Conservation (phyloP, 768 basidiomycete species). For the Sporobolomyces phaffii region DNA sequence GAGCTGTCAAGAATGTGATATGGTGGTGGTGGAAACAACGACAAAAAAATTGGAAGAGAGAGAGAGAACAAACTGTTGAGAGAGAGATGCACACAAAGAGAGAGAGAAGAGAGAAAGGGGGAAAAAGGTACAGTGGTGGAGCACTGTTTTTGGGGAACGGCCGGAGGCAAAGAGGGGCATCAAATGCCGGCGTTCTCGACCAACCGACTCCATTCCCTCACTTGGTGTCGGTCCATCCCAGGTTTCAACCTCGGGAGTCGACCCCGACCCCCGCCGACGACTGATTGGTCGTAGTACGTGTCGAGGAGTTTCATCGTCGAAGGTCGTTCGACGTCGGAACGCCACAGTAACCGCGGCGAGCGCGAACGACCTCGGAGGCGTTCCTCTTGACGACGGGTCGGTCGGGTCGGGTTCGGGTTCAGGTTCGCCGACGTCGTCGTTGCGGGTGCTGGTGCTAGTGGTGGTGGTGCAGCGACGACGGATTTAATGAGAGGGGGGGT, state of each 20-base stretch:
- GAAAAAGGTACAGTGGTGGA: neutral
- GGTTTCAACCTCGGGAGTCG: neutral
- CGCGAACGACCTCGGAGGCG: neutral
- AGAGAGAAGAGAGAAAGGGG: neutral
- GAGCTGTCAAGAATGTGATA: neutral
- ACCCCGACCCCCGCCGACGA: too few species aligned
- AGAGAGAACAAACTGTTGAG: neutral
- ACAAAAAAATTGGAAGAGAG: neutral
- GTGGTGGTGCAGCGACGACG: too few species aligned
- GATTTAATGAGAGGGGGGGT: neutral
- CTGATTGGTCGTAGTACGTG: neutral
- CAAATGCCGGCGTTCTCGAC: constrained; percentile 6
- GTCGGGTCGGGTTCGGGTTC: neutral
- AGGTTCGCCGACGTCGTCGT: neutral
- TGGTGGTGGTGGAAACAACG: constrained; percentile 6
- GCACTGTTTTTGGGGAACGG: too few species aligned
- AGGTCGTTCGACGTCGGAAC: neutral
- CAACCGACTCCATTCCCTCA: neutral
- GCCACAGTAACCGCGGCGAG: constrained; percentile 6
- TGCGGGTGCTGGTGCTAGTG: too few species aligned
- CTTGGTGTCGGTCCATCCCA: neutral
- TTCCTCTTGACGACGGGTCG: constrained; percentile 3
- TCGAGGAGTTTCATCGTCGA: neutral
- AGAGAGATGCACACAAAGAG: neutral
- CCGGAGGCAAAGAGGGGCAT: too few species aligned